These are phyloP conservation scores for Groenewaldozyma salmanticensis DNA, from an alignment of 805 yeast genomes.

Conservation along the genomic window DNA sequence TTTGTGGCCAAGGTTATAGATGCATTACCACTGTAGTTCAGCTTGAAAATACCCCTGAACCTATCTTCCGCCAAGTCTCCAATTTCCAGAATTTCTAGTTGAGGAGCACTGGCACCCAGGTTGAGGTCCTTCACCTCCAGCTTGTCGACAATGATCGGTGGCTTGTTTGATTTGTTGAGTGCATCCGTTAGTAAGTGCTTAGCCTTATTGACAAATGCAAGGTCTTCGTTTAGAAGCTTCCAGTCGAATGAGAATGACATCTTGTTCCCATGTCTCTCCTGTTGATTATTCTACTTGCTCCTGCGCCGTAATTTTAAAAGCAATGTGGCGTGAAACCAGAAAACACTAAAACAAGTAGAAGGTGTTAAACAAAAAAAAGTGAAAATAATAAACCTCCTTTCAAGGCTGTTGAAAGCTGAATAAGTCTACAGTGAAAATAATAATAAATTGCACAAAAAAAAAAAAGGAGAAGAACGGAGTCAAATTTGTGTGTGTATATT, in stretches of 20 bases:
- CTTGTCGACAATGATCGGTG: conserved; percentile 29
- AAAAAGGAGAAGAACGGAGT: too few species aligned
- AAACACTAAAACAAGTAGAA: too few species aligned
- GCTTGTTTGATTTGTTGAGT: conserved; percentile 25
- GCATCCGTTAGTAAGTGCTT: conserved; percentile 30
- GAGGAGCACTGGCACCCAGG: conserved; percentile 41
- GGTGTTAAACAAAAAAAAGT: too few species aligned
- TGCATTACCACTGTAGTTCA: conserved; percentile 69
- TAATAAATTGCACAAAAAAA: too few species aligned
- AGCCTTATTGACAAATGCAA: conserved; percentile 51
- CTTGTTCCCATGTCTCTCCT: conserved; percentile 7
- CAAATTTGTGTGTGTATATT: too few species aligned
- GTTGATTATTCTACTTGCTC: too few species aligned
- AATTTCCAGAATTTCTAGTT: conserved; percentile 64
- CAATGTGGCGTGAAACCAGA: too few species aligned
- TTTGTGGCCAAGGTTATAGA: conserved; percentile 58
- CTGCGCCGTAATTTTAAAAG: too few species aligned
- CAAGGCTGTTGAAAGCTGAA: too few species aligned
- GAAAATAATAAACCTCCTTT: too few species aligned
- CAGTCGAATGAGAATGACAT: conserved; percentile 58
- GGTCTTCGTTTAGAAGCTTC: conserved; percentile 60
- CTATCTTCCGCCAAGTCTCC: conserved; percentile 62
- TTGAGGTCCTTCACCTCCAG: conserved; percentile 53
- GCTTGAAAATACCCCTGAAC: conserved; percentile 50
- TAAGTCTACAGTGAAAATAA: too few species aligned